Conservation (phyloP, 495 filamentous ascomycete species). For the Penicillium bovifimosum region DNA sequence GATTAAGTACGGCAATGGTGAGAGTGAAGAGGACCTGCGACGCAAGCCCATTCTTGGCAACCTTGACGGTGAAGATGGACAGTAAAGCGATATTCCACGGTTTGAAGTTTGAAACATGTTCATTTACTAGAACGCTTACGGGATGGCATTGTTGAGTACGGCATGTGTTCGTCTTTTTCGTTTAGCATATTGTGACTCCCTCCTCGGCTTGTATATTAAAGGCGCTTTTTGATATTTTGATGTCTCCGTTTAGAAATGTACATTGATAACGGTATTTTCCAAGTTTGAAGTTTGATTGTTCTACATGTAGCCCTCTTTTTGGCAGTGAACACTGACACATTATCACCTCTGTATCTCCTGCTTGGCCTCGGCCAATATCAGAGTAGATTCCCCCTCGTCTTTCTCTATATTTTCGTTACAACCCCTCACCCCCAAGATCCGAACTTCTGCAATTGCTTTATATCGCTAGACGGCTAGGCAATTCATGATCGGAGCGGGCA, state of each 20-base stretch:
- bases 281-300: not conserved
- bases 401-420: not conserved
- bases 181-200: conserved; percentile 23
- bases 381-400: conserved; percentile 4
- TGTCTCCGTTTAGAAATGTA: conserved; percentile 13
- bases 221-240: conserved; percentile 16
- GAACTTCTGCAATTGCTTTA: not conserved
- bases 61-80: conserved; percentile 32
- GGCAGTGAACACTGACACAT: conserved; percentile 8
- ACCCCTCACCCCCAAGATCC: not conserved
- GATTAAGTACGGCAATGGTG: conserved; percentile 43
- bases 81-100: conserved; percentile 11
- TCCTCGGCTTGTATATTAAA: conserved; percentile 29
- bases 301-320: conserved; percentile 1
- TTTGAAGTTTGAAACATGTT: not conserved
- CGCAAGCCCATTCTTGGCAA: conserved; percentile 39
- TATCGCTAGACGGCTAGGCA: not conserved
- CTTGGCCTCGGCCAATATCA: not conserved
- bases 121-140: conserved; percentile 17
- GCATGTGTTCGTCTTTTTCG: conserved; percentile 12
- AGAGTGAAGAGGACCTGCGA: conserved; percentile 39
- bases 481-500: not conserved
- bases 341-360: not conserved
- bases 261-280: conserved; percentile 5
- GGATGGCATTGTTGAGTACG: conserved; percentile 12